phyloP scores from a whole-genome alignment of 441 rosid genomes.

The Pelargonium australe region DNA sequence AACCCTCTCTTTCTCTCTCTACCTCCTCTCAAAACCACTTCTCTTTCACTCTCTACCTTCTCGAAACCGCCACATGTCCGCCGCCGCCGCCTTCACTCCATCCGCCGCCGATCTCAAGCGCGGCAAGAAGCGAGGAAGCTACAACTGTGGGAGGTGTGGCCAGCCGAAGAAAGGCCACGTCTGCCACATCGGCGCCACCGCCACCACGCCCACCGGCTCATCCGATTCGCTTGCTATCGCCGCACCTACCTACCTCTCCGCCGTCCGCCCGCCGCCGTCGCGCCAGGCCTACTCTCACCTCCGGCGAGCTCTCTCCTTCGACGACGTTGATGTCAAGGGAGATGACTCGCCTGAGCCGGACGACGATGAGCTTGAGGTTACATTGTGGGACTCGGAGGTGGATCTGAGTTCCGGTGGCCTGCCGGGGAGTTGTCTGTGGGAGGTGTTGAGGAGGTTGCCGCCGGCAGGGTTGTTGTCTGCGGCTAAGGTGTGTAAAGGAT shows the following conservation, averaged over 20 bases:
- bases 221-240: conserved; percentile 14
- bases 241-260: conserved; percentile 15
- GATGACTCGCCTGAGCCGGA: conserved; percentile 37
- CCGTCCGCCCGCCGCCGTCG: conserved; percentile 25
- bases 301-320: conserved; percentile 79
- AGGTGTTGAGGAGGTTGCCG: conserved; percentile 64
- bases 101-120: conserved; percentile 34
- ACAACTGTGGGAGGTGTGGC: conserved; percentile 91
- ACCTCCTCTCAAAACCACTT: too few relatives aligned
- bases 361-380: conserved; percentile 11
- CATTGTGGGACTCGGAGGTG: conserved; percentile 26
- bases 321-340: conserved; percentile 46
- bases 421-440: conserved; percentile 62
- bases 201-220: conserved; percentile 27
- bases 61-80: conserved; percentile 16
- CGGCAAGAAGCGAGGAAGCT: conserved; percentile 63
- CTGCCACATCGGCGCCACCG: conserved; percentile 35
- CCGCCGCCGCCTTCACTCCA: conserved; percentile 26
- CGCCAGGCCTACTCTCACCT: conserved; percentile 42
- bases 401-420: conserved; percentile 44
- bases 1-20: neutral
- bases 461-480: conserved; percentile 63
- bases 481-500: conserved; percentile 69
- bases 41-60: neutral
- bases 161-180: conserved; percentile 85